phyloP scores from a whole-genome alignment of 164 flowering plant genomes.

The Vitis labrusca region DNA sequence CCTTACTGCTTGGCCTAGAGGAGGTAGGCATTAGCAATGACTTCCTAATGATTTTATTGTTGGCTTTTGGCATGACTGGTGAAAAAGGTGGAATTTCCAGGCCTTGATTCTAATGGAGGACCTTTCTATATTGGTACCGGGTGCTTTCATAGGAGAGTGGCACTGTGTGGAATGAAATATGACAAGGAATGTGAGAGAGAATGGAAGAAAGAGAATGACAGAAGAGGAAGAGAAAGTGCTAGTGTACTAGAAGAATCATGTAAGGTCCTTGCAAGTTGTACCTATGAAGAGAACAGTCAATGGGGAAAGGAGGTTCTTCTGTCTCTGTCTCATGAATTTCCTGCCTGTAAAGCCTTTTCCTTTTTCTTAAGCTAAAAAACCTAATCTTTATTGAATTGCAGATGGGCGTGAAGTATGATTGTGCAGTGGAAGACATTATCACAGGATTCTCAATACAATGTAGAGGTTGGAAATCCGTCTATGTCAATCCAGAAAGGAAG shows the following conservation, averaged over 20 bases:
- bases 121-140: conserved; percentile 37
- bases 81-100: conserved; percentile 22
- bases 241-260: conserved; percentile 22
- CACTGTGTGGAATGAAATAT: conserved; percentile 27
- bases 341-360: too few relatives aligned
- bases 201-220: conserved; percentile 4
- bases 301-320: conserved; percentile 43
- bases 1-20: too few relatives aligned
- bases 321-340: too few relatives aligned
- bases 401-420: conserved; percentile 40
- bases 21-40: too few relatives aligned
- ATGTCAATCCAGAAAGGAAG: conserved; percentile 19
- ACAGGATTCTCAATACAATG: conserved; percentile 37
- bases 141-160: conserved; percentile 41
- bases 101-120: conserved; percentile 34
- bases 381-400: conserved; percentile 1
- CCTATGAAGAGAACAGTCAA: conserved; percentile 30
- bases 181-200: conserved; percentile 14
- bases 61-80: background rate
- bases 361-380: background rate
- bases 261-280: conserved; percentile 32
- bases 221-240: conserved; percentile 10
- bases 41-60: background rate
- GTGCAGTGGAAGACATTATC: conserved; percentile 36
- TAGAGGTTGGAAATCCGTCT: conserved; percentile 14